Evolutionary conservation across 768 basidiomycete genomes (phyloP).

Genomic region (Tubosaeta sp.): DNA sequence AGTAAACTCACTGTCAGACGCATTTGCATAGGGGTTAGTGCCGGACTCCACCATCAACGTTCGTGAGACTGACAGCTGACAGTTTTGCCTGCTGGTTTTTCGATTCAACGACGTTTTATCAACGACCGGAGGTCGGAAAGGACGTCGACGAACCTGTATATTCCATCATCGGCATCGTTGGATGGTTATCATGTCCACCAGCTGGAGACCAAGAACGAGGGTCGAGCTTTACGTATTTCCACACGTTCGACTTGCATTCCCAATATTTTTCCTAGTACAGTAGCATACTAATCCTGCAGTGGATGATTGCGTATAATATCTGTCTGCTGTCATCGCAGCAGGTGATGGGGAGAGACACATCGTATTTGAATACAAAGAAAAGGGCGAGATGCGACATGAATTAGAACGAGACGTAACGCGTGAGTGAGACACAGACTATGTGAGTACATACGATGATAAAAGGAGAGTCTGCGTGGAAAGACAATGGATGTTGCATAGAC

Average conservation of each 20-base stretch:
- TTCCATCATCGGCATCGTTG: not conserved
- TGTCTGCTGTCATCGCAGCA: not conserved
- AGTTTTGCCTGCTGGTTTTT: not conserved
- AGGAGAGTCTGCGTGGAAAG: not conserved
- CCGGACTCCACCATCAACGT: not conserved
- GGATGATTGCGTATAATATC: too few relatives aligned
- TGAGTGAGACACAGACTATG: not conserved
- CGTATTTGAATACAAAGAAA: not conserved
- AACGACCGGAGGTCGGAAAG: not conserved
- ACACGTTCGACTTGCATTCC: too few relatives aligned
- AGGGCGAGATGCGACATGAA: not conserved
- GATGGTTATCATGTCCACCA: not conserved
- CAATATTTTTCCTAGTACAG: too few relatives aligned
- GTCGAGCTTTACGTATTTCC: not conserved
- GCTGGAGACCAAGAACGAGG: too few relatives aligned
- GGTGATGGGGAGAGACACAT: not conserved
- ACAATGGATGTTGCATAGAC: conserved; percentile 1
- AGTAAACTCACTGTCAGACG: too few relatives aligned
- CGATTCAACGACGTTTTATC: not conserved
- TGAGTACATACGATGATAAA: not conserved
- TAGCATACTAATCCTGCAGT: too few relatives aligned
- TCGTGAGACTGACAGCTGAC: not conserved
- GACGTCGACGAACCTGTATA: not conserved
- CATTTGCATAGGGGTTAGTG: too few relatives aligned
- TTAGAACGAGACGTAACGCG: not conserved